A percentile compares a stretch with the other conserved stretches of the same genome.
phyloP scores from a whole-genome alignment of 768 basidiomycete species.

The Xerocomellus intermedius region DNA sequence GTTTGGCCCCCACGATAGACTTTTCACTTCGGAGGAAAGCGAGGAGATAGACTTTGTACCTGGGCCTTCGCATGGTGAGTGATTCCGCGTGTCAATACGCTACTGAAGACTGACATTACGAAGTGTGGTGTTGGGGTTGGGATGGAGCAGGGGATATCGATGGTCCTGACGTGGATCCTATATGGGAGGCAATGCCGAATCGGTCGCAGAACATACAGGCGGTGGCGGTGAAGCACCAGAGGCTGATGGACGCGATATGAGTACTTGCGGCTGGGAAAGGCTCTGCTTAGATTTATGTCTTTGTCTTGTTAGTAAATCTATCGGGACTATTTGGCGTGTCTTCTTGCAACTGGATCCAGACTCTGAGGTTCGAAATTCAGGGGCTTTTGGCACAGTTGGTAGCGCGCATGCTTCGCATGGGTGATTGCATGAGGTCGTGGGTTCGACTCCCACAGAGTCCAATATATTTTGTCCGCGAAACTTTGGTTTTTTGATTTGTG shows the following conservation, averaged over 20 bases:
- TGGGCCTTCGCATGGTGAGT: slow-evolving; percentile 81
- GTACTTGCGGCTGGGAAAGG: neutral
- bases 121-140: slow-evolving; percentile 99
- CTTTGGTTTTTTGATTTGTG: too few species aligned
- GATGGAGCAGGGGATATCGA: slow-evolving; percentile 98
- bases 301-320: neutral
- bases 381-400: slow-evolving; percentile 55
- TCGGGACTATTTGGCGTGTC: too few species aligned
- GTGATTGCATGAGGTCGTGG: slow-evolving; percentile 33
- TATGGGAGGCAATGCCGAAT: slow-evolving; percentile 87
- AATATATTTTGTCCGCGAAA: slow-evolving; percentile 2
- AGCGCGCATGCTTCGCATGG: slow-evolving; percentile 33
- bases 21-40: slow-evolving; percentile 88
- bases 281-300: slow-evolving; percentile 16
- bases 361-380: too few species aligned
- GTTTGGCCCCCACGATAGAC: slow-evolving; percentile 95
- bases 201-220: slow-evolving; percentile 55
- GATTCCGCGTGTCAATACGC: neutral
- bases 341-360: neutral
- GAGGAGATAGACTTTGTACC: slow-evolving; percentile 72
- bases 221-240: slow-evolving; percentile 70
- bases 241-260: slow-evolving; percentile 35
- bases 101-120: slow-evolving; percentile 4
- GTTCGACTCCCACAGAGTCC: slow-evolving; percentile 38
- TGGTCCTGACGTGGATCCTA: slow-evolving; percentile 95